Evolutionary conservation across 306 rosid genomes (phyloP), one percentile per base, ranked within the genome.

Genomic region (Vigna angularis): DNA sequence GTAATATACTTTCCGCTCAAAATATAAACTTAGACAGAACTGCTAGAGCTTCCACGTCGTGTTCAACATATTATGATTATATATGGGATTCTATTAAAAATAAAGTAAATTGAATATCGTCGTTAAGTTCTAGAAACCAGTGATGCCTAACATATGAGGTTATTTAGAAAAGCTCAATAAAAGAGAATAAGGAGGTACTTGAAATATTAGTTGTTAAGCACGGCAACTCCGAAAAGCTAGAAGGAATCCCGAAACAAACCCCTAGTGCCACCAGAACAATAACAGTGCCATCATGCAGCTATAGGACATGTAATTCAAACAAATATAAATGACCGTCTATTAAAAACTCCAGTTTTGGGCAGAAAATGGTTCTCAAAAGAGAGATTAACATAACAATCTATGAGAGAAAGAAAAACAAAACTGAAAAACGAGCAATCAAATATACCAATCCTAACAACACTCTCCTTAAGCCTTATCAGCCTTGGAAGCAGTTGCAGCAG

Each of bases 401-500:
- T 44, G 10, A 36, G 44, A 47, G 16, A 62, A 61, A 40, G 11
- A 55, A 20, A 70, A 69, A 61, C 57, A 73, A 67, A 59, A 77
- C 16, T 18, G 34, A 7, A 53, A 76, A 76, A 30, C 24, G 56
- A 11, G 34, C 68, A 76, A 76, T 16, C 13, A 71, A 66, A 83
- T 36, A 58, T 38, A 38, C 10, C 24, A 32, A 52, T 13, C 40
- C 53, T 52, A 69, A 47, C 3, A 55, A 30, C 58, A 0, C 59
- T 48, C 26, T 52, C 55, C 70, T 56, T 70, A 2, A 36, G 45
- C 55, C 85, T 85, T 85, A 8, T 81, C 88, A 0, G 88, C 68
- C 18, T 85, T 82, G 7, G 86, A 9, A 36, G 88, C 85, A 74
- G 88, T 74, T 0, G 86, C 85, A 50, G 85, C 85, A 5, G 88